A percentile compares a stretch with the other conserved stretches of the same genome.
Evolutionary conservation across 441 rosid genomes (phyloP).

Genomic region (Hura crepitans): DNA sequence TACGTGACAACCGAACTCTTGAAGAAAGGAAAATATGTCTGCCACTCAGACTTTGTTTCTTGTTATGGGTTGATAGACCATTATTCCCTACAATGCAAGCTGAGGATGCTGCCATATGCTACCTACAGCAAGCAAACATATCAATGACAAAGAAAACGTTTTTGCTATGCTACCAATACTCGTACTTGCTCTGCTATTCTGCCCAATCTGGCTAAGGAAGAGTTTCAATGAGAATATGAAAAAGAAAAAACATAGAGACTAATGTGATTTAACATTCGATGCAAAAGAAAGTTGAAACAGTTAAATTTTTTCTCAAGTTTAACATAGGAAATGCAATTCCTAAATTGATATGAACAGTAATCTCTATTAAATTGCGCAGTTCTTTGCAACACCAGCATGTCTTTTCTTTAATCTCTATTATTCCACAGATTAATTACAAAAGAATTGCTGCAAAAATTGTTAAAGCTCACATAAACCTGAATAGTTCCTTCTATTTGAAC

Average conservation of each 20-base stretch:
- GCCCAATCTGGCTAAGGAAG: too few relatives aligned
- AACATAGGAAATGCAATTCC: neutral
- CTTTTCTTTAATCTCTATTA: neutral
- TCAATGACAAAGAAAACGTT: too few relatives aligned
- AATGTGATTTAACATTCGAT: neutral
- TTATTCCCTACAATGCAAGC: constrained; percentile 56
- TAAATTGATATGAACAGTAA: neutral
- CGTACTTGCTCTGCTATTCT: too few relatives aligned
- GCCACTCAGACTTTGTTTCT: constrained; percentile 42
- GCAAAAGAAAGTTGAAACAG: neutral
- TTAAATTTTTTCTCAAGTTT: neutral
- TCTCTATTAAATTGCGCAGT: too few relatives aligned
- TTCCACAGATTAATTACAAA: neutral
- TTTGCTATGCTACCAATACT: too few relatives aligned
- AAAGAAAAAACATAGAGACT: neutral
- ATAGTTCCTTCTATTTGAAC: neutral
- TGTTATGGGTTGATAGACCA: constrained; percentile 36
- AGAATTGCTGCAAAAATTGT: neutral
- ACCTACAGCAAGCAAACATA: neutral
- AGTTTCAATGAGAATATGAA: neutral
- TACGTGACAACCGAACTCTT: constrained; percentile 31
- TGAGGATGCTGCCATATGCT: constrained; percentile 66
- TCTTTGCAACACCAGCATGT: neutral
- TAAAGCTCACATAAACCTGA: neutral
- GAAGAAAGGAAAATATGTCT: constrained; percentile 38